Base-by-base conservation (phyloP, 2,329 filamentous ascomycete species). In the Paracamarosporium sp. region DNA sequence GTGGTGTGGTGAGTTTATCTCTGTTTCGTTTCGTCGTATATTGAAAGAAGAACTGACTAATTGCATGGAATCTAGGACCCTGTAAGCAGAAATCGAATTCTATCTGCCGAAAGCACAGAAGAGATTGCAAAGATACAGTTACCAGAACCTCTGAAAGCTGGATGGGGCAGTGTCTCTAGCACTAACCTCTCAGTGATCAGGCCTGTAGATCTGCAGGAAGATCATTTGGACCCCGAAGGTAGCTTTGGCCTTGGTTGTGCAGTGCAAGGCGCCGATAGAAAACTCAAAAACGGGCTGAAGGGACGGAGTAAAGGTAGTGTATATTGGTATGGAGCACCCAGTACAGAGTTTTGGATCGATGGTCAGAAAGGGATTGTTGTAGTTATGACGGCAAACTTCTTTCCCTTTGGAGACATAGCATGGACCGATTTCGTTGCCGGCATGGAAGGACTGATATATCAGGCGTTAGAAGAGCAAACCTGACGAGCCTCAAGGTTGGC, bases 191-290 rank as follows among this genome's bases (percentile, higher is more conserved):
- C 11, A 41, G 57, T 3, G 11, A 74, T 79, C 55, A 64, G 56
- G 4, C 75, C 82, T 31, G 28, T 31, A 12, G 80, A 81, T 1
- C 81, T 85, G 59, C 66, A 74, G 0, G 61, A 83, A 4, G 69
- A 77, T 1, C 81, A 85, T 24, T 33, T 87, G 2, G 87, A 77
- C 56, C 75, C 75, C 1, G 65, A 74, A 40, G 68, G 67, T 17
- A 64, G 61, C 40, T 70, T 57, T 48, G 65, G 67, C 6, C 41
- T 70, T 15, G 76, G 76, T 15, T 83, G 81, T 0, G 86, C 85
- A 51, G 82, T 87, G 79, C 73, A 86, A 27, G 82, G 65, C 0
- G 59, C 53, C 11, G 59, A 67, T 38, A 79, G 79, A 5, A 78
- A 78, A 1, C 58, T 73, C 4, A 12, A 24, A 5, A 44, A 50